These are phyloP conservation scores for Penicillium crustosum DNA, from an alignment of 2,329 filamentous ascomycete species.

Conservation along the genomic window DNA sequence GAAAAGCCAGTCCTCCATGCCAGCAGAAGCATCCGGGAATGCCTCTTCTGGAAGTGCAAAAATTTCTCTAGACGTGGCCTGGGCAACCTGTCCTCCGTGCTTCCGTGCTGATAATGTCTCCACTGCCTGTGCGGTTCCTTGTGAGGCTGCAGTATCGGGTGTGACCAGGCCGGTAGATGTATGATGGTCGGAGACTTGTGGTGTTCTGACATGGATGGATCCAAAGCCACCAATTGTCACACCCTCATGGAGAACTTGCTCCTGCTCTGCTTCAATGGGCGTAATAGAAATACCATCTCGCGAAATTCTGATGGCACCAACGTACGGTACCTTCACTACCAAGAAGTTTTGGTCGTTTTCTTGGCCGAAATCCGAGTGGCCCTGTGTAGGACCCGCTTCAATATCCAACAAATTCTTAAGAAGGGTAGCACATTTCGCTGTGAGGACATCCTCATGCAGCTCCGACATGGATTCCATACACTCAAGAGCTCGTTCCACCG, in stretches of 20 bases:
- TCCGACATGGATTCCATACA: slow-evolving; percentile 32
- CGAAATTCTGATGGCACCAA: background rate
- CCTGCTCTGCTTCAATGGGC: background rate
- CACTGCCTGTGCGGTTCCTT: background rate
- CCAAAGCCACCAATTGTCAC: slow-evolving; percentile 1
- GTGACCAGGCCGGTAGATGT: background rate
- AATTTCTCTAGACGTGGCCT: background rate
- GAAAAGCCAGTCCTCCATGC: background rate
- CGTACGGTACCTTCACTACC: background rate
- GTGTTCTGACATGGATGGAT: background rate
- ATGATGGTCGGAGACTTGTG: background rate
- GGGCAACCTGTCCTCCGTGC: background rate
- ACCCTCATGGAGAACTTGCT: background rate
- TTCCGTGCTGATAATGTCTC: background rate
- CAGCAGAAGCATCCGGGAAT: background rate
- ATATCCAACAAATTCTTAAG: slow-evolving; percentile 35
- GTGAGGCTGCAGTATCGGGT: background rate
- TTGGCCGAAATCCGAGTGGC: slow-evolving; percentile 14
- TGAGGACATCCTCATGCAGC: slow-evolving; percentile 33
- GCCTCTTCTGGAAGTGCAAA: background rate
- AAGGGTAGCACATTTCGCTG: slow-evolving; percentile 31
- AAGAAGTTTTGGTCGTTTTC: background rate
- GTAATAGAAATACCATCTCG: background rate
- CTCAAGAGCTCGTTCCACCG: slow-evolving; percentile 39
- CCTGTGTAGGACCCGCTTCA: slow-evolving; percentile 21